Conservation (phyloP, 495 filamentous ascomycete genomes). For the Hypoxylon subgilvum region DNA sequence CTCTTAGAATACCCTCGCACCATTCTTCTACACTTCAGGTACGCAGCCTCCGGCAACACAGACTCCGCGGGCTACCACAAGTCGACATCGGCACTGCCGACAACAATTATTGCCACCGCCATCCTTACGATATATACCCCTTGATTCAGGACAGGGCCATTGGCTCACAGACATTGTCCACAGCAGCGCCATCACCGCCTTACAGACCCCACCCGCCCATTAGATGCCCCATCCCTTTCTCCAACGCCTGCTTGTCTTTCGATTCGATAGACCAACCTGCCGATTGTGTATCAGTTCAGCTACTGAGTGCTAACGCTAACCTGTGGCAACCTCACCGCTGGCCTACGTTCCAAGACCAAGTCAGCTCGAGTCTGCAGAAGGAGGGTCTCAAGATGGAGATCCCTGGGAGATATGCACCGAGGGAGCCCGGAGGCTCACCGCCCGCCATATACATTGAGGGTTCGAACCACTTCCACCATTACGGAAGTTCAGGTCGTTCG, state of each 20-base stretch:
- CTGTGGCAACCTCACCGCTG: conserved; percentile 34
- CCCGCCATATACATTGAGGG: conserved; percentile 63
- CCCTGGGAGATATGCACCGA: conserved; percentile 48
- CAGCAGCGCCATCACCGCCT: conserved; percentile 27
- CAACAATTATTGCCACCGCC: conserved; percentile 26
- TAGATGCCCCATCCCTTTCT: conserved; percentile 27
- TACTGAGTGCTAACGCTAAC: conserved; percentile 18
- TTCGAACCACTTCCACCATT: conserved; percentile 55
- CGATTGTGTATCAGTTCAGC: conserved; percentile 22
- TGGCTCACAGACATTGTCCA: conserved; percentile 10
- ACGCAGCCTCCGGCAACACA: conserved; percentile 22
- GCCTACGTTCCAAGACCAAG: conserved; percentile 35
- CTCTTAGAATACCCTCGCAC: conserved; percentile 39
- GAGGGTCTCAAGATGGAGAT: conserved; percentile 60
- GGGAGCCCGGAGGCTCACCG: conserved; percentile 43
- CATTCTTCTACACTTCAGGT: conserved; percentile 14
- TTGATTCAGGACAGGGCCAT: conserved; percentile 14
- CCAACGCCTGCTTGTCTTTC: conserved; percentile 10
- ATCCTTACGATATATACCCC: conserved; percentile 22
- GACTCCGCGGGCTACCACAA: conserved; percentile 20
- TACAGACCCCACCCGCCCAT: conserved; percentile 22
- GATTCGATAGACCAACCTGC: conserved; percentile 7
- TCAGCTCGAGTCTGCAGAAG: conserved; percentile 30
- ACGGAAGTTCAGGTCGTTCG: conserved; percentile 55
- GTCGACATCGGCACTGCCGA: conserved; percentile 31